Evolutionary conservation across 768 basidiomycete species (phyloP), one percentile per base, ranked within the genome.

Genomic region (Leccinum subtestaceum): DNA sequence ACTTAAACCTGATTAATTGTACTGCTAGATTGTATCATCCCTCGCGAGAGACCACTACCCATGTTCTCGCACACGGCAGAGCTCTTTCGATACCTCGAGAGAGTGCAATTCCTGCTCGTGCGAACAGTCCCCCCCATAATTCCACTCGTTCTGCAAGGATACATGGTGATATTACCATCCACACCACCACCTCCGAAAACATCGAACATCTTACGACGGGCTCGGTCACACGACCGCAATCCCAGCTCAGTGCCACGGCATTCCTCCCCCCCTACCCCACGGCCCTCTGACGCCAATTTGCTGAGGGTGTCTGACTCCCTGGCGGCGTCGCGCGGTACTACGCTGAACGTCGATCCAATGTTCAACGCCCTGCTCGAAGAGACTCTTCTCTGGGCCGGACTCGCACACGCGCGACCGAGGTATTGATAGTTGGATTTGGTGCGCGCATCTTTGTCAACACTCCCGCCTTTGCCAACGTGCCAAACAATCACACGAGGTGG

Each of bases 41-140:
- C 80, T 95, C 80, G 93, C 78, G 83, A 9, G 85, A 87, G 68
- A 86, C 81, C 5, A 83, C 87, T 11, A 82, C 87, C 50, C 84
- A 88, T 67, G 82, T 88, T 25, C 78, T 91, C 21, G 77, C 80
- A 1, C 85, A 86, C 72, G 87, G 88, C 46, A 89, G 89, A 49
- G 71, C 70, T 19, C 56, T 63, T 53, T 48, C 57, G 13, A 62
- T 65, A 47, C 53, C 56, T 9, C n/a, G 36, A 34, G 59, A 57
- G 38, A 29, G 7, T 23, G 55, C 52, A 27, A 23, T 4, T 3
- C 36, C 27, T 9, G 43, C 45, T n/a, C 58, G 7, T 1, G 34
- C 27, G 4, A 32, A 27, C 31, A 46, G 47, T 19, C 40, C 27
- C 27, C 6, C 27, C 27, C 27, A 27, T 7, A 27, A 27, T 27